These are phyloP conservation scores for Pyropia haitanensis DNA, from an alignment of 23 red algal species.

Conservation along the genomic window DNA sequence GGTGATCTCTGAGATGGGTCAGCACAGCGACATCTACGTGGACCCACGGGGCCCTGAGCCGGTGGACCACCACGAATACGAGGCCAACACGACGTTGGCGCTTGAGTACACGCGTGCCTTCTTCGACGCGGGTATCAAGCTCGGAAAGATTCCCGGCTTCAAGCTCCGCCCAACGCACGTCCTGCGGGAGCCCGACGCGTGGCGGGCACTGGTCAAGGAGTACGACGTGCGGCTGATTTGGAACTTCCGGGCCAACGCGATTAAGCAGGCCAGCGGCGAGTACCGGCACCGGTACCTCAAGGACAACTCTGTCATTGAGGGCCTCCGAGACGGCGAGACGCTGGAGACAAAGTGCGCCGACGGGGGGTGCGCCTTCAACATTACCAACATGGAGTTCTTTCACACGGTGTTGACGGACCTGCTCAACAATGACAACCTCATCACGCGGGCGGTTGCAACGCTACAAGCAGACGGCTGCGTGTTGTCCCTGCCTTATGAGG, in stretches of 20 bases:
- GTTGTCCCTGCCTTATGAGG: slow-evolving; percentile 23
- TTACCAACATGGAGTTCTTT: slow-evolving; percentile 17
- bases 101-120: slow-evolving; percentile 21
- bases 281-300: slow-evolving; percentile 25
- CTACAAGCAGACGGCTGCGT: slow-evolving; percentile 24
- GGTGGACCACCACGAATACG: slow-evolving; percentile 30
- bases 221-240: slow-evolving; percentile 29
- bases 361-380: slow-evolving; percentile 32
- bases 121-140: slow-evolving; percentile 27
- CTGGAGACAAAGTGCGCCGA: slow-evolving; percentile 23
- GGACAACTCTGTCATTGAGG: slow-evolving; percentile 32
- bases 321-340: slow-evolving; percentile 13
- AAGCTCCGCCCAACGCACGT: slow-evolving; percentile 38
- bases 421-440: slow-evolving; percentile 20
- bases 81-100: slow-evolving; percentile 24
- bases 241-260: slow-evolving; percentile 29
- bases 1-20: no score
- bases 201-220: slow-evolving; percentile 12
- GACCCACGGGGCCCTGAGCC: slow-evolving; percentile 7
- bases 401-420: slow-evolving; percentile 21
- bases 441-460: slow-evolving; percentile 10
- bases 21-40: not conserved
- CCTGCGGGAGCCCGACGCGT: slow-evolving; percentile 13
- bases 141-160: slow-evolving; percentile 17
- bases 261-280: slow-evolving; percentile 42